Percentiles rank a stretch among this genome's conserved stretches.
Conservation (phyloP, 768 basidiomycete species). For the Tylopilus vinaceipallidus region DNA sequence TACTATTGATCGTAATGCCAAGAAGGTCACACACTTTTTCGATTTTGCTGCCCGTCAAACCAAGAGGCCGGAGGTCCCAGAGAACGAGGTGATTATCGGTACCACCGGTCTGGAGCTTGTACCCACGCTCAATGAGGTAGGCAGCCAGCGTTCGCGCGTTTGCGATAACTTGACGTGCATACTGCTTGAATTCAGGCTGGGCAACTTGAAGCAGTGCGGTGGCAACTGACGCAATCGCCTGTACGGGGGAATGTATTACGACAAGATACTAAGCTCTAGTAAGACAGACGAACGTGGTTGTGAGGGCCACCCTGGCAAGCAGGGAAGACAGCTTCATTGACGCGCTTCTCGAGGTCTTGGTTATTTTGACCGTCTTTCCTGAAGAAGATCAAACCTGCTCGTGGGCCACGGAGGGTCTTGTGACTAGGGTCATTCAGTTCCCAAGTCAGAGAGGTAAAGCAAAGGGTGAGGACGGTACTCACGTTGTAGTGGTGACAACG, state of each 20-base stretch:
- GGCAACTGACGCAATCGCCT: slow-evolving; percentile 95
- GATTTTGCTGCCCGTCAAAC: slow-evolving; percentile 96
- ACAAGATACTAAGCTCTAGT: neutral
- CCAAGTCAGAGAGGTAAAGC: neutral
- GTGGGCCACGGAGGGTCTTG: slow-evolving; percentile 98
- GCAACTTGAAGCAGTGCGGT: slow-evolving; percentile 89
- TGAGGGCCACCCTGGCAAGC: slow-evolving; percentile 99
- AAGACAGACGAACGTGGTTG: slow-evolving; percentile 71
- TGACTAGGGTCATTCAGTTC: slow-evolving; percentile 48
- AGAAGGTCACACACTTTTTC: slow-evolving; percentile 98
- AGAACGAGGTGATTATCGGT: slow-evolving; percentile 98
- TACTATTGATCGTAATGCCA: slow-evolving; percentile 96
- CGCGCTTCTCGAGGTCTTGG: slow-evolving; percentile 90
- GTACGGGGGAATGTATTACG: neutral
- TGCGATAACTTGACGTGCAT: slow-evolving; percentile 91
- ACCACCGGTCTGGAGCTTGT: slow-evolving; percentile 95
- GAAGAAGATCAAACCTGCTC: slow-evolving; percentile 99
- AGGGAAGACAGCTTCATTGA: slow-evolving; percentile 99
- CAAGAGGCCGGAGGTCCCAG: slow-evolving; percentile 95
- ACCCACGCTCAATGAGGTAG: slow-evolving; percentile 72
- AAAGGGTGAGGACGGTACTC: slow-evolving; percentile 27
- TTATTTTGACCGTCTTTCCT: slow-evolving; percentile 82
- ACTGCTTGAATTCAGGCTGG: slow-evolving; percentile 84
- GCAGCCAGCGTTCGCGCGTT: slow-evolving; percentile 81
- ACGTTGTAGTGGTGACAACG: slow-evolving; percentile 97